Percentiles rank a stretch among this genome's conserved stretches.
phyloP scores from a whole-genome alignment of 2,329 filamentous ascomycete species.

The Chaetothyriales sp. region DNA sequence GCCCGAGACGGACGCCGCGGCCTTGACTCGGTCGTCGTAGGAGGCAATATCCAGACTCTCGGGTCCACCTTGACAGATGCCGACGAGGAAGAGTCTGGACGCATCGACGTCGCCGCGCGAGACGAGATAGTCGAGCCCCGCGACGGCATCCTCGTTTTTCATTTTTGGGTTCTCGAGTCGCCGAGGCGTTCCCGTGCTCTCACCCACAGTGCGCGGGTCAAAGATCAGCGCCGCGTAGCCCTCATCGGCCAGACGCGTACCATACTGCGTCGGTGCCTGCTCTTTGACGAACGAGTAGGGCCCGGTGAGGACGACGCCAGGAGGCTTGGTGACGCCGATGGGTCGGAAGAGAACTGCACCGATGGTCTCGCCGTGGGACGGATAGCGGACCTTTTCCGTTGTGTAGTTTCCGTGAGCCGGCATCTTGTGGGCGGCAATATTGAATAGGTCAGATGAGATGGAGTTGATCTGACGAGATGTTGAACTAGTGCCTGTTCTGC shows the following conservation, averaged over 20 bases:
- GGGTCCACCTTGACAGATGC: constrained; percentile 22
- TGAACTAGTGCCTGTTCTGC: no score
- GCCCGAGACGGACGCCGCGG: constrained; percentile 13
- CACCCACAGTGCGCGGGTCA: constrained; percentile 22
- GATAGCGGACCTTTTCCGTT: no score
- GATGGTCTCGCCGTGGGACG: no score
- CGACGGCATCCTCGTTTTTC: constrained; percentile 22
- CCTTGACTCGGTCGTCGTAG: constrained; percentile 13
- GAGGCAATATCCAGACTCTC: constrained; percentile 22
- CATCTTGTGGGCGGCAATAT: no score
- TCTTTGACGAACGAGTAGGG: constrained; percentile 23
- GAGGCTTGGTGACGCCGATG: constrained; percentile 17
- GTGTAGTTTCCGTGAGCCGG: no score
- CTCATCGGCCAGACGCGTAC: constrained; percentile 22
- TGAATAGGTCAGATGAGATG: no score
- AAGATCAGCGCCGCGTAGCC: constrained; percentile 23
- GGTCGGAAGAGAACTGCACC: no score
- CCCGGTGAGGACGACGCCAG: constrained; percentile 17
- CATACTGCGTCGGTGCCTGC: constrained; percentile 22
- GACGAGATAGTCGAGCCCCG: constrained; percentile 21
- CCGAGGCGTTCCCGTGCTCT: constrained; percentile 21
- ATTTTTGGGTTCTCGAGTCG: constrained; percentile 21
- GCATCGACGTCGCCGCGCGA: constrained; percentile 18
- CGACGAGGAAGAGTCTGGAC: constrained; percentile 20
- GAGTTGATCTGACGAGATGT: no score